A percentile compares a stretch with the other conserved stretches of the same genome.
These are phyloP conservation scores for Lagenaria siceraria DNA, from an alignment of 306 rosid genomes.

Conservation along the genomic window DNA sequence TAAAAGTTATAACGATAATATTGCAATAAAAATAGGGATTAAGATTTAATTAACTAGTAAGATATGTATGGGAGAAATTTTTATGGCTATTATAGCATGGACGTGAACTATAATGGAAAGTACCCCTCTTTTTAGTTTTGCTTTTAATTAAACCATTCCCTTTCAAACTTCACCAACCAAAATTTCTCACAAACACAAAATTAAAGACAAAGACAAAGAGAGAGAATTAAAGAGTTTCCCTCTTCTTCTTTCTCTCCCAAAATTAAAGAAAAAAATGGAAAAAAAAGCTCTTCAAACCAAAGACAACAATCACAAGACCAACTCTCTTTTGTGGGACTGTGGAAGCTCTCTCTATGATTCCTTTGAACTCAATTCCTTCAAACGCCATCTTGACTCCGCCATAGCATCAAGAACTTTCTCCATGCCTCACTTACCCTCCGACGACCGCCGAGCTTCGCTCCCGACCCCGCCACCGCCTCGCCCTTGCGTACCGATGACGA, in stretches of 20 bases:
- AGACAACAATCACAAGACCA: not conserved
- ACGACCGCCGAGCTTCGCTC: not conserved
- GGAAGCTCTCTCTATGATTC: constrained; percentile 61
- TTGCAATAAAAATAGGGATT: not conserved
- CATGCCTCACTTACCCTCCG: constrained; percentile 33
- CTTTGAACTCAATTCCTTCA: constrained; percentile 47
- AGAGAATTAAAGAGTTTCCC: too few species aligned
- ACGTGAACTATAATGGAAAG: not conserved
- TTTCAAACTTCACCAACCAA: constrained; percentile 1
- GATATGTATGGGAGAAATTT: not conserved
- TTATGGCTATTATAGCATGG: not conserved
- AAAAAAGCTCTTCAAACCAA: not conserved
- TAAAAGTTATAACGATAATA: not conserved
- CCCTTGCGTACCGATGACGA: not conserved
- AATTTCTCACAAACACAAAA: not conserved
- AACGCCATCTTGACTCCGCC: constrained; percentile 42
- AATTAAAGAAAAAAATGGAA: not conserved
- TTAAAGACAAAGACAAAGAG: too few species aligned
- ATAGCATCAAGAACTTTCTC: constrained; percentile 33
- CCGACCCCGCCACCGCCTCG: not conserved
- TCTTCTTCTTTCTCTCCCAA: not conserved
- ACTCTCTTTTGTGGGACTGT: constrained; percentile 43
- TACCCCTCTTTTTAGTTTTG: not conserved
- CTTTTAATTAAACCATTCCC: not conserved
- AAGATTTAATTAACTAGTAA: not conserved